Conservation (phyloP, 352 stramenopile species). For the Stramenopiles sp. region DNA sequence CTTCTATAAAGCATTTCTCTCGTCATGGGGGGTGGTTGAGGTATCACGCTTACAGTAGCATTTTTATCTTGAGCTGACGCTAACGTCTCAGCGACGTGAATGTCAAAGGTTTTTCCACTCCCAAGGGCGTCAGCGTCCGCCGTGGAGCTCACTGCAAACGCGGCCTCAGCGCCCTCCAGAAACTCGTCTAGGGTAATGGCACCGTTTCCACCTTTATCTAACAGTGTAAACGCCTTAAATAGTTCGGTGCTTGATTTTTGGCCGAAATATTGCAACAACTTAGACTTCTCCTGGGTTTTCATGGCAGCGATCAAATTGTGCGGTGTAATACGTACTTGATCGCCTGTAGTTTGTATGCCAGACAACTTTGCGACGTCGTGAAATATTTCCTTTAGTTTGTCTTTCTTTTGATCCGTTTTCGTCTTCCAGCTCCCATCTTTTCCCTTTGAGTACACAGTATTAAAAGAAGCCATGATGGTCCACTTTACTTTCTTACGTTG, state of each 20-base stretch:
- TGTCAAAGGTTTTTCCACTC: background rate
- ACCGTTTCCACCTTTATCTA: background rate
- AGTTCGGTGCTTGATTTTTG: background rate
- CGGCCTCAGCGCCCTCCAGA: background rate
- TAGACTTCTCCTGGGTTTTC: background rate
- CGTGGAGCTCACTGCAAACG: background rate
- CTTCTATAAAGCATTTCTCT: constrained; percentile 1
- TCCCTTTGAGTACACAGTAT: background rate
- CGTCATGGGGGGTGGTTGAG: background rate
- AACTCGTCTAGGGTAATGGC: background rate
- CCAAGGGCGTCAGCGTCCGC: background rate
- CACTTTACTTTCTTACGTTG: too few relatives aligned
- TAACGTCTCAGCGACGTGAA: background rate
- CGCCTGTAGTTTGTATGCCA: background rate
- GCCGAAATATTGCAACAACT: background rate
- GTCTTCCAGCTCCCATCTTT: background rate
- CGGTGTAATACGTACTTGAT: background rate
- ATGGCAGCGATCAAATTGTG: background rate
- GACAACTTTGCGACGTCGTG: background rate
- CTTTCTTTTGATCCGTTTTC: constrained; percentile 8
- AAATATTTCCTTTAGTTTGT: constrained; percentile 4
- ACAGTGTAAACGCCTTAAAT: background rate
- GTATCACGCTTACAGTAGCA: background rate
- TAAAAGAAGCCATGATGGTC: background rate
- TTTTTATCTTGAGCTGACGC: background rate